Conservation (phyloP, 495 filamentous ascomycete genomes). For the Talaromyces adpressus region DNA sequence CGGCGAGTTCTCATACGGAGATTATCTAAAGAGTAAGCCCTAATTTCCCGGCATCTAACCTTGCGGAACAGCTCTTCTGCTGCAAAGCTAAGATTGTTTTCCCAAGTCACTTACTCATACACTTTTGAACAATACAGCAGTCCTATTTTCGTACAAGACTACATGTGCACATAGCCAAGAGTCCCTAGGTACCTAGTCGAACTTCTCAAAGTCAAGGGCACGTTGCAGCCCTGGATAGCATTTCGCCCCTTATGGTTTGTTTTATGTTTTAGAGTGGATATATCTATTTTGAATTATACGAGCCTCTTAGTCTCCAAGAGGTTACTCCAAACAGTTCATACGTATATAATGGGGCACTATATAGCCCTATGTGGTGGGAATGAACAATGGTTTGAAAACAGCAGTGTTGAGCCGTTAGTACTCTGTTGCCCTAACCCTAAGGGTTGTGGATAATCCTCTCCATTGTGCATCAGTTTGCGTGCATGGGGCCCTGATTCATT, state of each 20-base stretch:
- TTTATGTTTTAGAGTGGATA: neutral
- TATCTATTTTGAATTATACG: neutral
- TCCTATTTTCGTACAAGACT: neutral
- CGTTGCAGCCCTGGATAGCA: neutral
- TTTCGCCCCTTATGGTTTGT: neutral
- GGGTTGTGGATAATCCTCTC: too few relatives aligned
- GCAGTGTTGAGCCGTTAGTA: neutral
- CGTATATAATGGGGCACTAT: neutral
- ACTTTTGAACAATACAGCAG: neutral
- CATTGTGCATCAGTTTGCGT: too few relatives aligned
- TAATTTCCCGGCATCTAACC: neutral
- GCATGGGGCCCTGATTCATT: too few relatives aligned
- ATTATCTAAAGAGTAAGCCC: neutral
- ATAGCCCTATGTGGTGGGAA: neutral
- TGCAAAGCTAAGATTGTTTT: neutral
- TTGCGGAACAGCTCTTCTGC: neutral
- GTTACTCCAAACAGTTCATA: neutral
- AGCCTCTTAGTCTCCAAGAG: neutral
- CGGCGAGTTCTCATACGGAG: neutral
- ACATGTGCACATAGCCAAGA: neutral
- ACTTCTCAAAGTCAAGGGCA: neutral
- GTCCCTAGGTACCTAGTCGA: neutral
- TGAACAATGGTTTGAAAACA: neutral
- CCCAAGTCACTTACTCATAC: neutral
- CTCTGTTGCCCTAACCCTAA: too few relatives aligned